These are phyloP conservation scores for Zangia roseola DNA, from an alignment of 768 basidiomycete species.

Conservation along the genomic window DNA sequence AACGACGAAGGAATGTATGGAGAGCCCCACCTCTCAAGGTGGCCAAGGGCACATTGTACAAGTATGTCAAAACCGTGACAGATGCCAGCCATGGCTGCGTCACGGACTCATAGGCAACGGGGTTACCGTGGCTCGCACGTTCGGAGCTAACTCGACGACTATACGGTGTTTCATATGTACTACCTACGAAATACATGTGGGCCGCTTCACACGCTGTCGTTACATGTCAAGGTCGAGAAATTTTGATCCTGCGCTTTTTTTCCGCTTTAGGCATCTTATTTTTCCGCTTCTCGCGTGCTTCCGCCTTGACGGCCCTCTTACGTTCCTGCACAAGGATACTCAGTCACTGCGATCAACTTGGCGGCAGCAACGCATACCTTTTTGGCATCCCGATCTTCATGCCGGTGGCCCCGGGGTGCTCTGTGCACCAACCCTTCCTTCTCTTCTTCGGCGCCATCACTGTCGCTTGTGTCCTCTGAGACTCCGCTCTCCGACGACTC, in stretches of 20 bases:
- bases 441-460: conserved; percentile 34
- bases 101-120: conserved; percentile 66
- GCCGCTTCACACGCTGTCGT: conserved; percentile 15
- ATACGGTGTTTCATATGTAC: conserved; percentile 1
- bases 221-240: conserved; percentile 24
- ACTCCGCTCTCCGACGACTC: conserved; percentile 23
- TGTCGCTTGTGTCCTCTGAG: conserved; percentile 30
- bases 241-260: conserved; percentile 83
- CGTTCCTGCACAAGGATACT: conserved; percentile 60
- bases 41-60: conserved; percentile 78
- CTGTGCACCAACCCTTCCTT: conserved; percentile 45
- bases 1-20: conserved; percentile 70
- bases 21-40: conserved; percentile 84
- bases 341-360: conserved; percentile 6
- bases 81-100: conserved; percentile 94
- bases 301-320: conserved; percentile 85
- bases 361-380: conserved; percentile 51
- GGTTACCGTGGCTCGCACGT: conserved; percentile 7
- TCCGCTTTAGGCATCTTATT: conserved; percentile 95
- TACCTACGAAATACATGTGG: conserved; percentile 3
- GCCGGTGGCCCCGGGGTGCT: conserved; percentile 79
- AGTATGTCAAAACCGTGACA: conserved; percentile 83
- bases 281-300: conserved; percentile 84
- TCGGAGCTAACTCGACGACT: conserved; percentile 12
- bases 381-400: conserved; percentile 90